Evolutionary conservation across 805 yeast species (phyloP), one percentile per base, ranked within the genome.

Genomic region (Isabelozyma rhagii): DNA sequence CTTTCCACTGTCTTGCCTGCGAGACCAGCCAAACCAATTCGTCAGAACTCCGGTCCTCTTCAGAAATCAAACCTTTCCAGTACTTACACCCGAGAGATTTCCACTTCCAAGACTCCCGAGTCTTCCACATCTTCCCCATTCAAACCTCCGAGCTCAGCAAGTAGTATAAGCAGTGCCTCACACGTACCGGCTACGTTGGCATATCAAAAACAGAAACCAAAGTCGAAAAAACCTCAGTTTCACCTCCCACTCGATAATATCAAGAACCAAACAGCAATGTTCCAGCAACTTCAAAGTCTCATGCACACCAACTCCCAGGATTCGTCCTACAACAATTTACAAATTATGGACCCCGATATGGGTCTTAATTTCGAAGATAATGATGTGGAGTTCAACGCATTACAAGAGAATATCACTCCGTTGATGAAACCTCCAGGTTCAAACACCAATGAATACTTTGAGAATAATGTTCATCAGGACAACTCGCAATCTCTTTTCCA

Each of bases 351-450:
- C 49, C 52, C 61, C 1, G 62, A 56, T 43, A 45, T 54, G n/a
- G 56, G 54, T 14, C 39, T 50, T 18, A 27, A 34, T 27, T 48
- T 46, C 39, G 51, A 43, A 15, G 46, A 42, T 13, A 55, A 47
- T 9, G 49, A 52, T 7, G 45, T 45, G 29, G 51, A 48, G 8
- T 44, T 42, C 25, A 41, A 18, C 15, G 15, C 46, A 38, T 17
- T 51, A 52, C 45, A 46, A 34, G 27, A 48, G 45, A 59, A 57
- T 43, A 51, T 67, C 11, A 69, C 74, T 3, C 74, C 72, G 3
- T 55, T 60, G 5, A 64, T 67, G 67, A 62, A 62, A 39, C 71
- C 72, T 0, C 73, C 74, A 2, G 64, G 61, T 13, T 31, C 54
- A 14, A 51, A 48, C 31, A 46, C 42, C 15, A 47, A 52, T 13